A percentile compares a stretch with the other conserved stretches of the same genome.
Conservation (phyloP, 139 green algal species). For the Penium margaritaceum region DNA sequence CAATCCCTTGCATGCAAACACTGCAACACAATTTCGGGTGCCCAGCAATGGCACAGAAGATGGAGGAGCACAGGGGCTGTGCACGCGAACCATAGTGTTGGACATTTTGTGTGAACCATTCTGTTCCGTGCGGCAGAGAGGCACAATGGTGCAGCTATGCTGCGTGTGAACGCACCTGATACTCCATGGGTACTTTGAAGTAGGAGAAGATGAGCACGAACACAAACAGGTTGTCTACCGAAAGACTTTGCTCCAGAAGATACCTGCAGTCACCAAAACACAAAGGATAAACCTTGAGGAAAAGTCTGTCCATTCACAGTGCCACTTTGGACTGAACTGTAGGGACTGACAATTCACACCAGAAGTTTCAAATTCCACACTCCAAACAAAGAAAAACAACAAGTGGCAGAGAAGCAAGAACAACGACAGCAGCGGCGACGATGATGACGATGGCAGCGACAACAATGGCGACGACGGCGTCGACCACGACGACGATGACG, state of each 20-base stretch:
- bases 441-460: background rate
- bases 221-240: slow-evolving; percentile 96
- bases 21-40: no score
- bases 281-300: background rate
- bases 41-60: no score
- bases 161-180: slow-evolving; percentile 59
- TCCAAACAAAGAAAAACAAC: background rate
- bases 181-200: slow-evolving; percentile 51
- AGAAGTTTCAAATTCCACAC: no score
- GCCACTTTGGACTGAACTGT: background rate
- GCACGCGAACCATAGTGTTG: no score
- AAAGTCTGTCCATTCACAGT: background rate
- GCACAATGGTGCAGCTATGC: no score
- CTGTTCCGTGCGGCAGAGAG: no score
- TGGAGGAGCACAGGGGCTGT: no score
- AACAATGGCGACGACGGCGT: no score
- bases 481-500: no score
- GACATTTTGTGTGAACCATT: no score
- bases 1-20: no score
- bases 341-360: no score
- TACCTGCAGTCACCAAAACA: slow-evolving; percentile 74
- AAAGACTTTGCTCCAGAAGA: slow-evolving; percentile 88
- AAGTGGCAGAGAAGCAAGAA: background rate
- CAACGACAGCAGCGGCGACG: background rate
- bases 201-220: slow-evolving; percentile 90